phyloP scores from a whole-genome alignment of 192 early-diverging fungal genomes.

The Backusella psychrophila region DNA sequence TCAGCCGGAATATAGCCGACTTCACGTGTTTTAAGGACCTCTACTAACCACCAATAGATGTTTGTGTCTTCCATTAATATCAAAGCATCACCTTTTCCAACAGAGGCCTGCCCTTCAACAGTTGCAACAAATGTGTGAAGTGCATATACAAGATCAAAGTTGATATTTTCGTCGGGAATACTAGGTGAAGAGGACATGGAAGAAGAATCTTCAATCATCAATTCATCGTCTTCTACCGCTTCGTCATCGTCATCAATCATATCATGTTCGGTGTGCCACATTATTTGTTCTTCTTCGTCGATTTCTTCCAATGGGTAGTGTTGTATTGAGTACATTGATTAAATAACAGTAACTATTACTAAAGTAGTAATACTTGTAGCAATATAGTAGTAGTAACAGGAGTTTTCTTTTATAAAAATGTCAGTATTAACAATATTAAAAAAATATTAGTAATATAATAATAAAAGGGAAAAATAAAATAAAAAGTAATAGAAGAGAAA shows the following conservation, averaged over 20 bases:
- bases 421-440: background rate
- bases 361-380: background rate
- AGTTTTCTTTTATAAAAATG: background rate
- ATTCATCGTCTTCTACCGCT: slow-evolving; percentile 34
- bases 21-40: slow-evolving; percentile 57
- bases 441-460: background rate
- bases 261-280: slow-evolving; percentile 6
- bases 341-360: background rate
- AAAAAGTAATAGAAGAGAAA: slow-evolving; percentile 1
- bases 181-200: slow-evolving; percentile 41
- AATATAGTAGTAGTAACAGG: background rate
- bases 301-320: slow-evolving; percentile 1
- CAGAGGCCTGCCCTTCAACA: slow-evolving; percentile 76
- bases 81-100: slow-evolving; percentile 66
- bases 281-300: background rate
- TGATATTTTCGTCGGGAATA: slow-evolving; percentile 59
- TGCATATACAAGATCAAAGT: slow-evolving; percentile 75
- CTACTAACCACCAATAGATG: slow-evolving; percentile 76
- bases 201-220: slow-evolving; percentile 34
- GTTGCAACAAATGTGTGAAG: slow-evolving; percentile 79
- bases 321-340: background rate
- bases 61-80: slow-evolving; percentile 78
- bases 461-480: background rate
- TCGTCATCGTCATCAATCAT: slow-evolving; percentile 24
- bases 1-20: slow-evolving; percentile 87